Conservation (phyloP, 2,329 filamentous ascomycete genomes). For the Ophiostoma sp. region DNA sequence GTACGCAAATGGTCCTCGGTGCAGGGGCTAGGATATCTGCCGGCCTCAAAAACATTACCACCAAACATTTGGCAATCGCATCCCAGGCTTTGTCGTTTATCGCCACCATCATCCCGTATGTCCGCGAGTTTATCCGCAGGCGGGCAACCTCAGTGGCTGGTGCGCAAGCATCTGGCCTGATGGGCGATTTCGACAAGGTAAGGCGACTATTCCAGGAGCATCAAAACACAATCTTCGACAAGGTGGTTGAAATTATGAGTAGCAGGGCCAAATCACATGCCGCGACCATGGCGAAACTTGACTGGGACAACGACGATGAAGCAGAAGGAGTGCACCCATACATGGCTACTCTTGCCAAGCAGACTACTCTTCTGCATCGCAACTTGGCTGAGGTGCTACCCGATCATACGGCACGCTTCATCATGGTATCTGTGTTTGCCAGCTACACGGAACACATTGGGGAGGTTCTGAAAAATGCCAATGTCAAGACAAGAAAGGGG, state of each 20-base stretch:
- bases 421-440: conserved; percentile 79
- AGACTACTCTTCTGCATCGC: conserved; percentile 77
- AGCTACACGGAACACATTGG: conserved; percentile 78
- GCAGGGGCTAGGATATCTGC: conserved; percentile 85
- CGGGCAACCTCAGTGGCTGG: conserved; percentile 52
- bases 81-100: conserved; percentile 86
- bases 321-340: conserved; percentile 53
- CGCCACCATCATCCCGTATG: conserved; percentile 77
- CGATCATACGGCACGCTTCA: conserved; percentile 68
- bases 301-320: conserved; percentile 58
- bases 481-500: conserved; percentile 60
- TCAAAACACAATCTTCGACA: conserved; percentile 84
- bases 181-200: conserved; percentile 84
- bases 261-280: conserved; percentile 68
- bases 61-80: conserved; percentile 86
- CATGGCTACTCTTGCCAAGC: conserved; percentile 82
- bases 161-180: conserved; percentile 46
- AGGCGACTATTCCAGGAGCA: conserved; percentile 81
- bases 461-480: conserved; percentile 60
- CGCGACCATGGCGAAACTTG: conserved; percentile 64
- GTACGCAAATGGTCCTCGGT: conserved; percentile 92
- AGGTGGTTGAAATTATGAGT: conserved; percentile 88
- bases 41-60: conserved; percentile 92
- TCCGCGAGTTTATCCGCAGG: conserved; percentile 84
- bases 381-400: conserved; percentile 77